Base-by-base conservation (phyloP, 441 rosid species). In the Biscutella laevigata region DNA sequence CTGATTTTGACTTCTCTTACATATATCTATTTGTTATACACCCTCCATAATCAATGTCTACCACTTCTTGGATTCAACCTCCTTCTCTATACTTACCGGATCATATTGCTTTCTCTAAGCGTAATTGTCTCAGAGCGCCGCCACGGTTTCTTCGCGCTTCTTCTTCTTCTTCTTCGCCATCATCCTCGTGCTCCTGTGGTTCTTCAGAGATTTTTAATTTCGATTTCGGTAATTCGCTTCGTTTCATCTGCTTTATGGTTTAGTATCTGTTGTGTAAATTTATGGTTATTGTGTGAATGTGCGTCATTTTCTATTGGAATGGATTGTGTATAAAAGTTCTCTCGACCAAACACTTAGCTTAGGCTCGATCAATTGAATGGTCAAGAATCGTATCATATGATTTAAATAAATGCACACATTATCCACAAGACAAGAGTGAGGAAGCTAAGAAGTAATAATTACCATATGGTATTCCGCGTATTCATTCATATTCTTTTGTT, bases 161-260 rank as follows among this genome's bases (percentile, higher is more conserved):
- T 13, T 60, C 71, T 32, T 43, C 69, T 14, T 55, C 75, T 26
- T 46, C 66, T 3, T 53, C 65, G 17, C 26, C 71, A n/a, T 58
- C 68, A 3, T 66, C 70, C 1, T 68, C 83, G n/a, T 68, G 67
- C 26, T 73, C 74, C 12, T 73, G 77, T 50, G 62, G 62, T 28
- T 46, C 63, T 33, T 66, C 76, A 0, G 68, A 65, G 59, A 65
- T 32, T 66, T 59, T 62, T 40, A 48, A 69, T 48, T 56, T 67
- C 43, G 57, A 75, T 52, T 60, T 69, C 16, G 82, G 84, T 78
- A 68, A 68, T 53, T 34, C 13, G 6, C 2, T 47, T 40, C n/a
- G 53, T 19, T 35, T 21, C 28, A 4, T 38, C 6, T 56, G 6
- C 7, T 29, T 52, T 40, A 30, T 25, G 2, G 1, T 16, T 57